Evolutionary conservation across 371 early-diverging fungal species (phyloP), one percentile per base, ranked within the genome.

Genomic region (Syncephalastrum sp.): DNA sequence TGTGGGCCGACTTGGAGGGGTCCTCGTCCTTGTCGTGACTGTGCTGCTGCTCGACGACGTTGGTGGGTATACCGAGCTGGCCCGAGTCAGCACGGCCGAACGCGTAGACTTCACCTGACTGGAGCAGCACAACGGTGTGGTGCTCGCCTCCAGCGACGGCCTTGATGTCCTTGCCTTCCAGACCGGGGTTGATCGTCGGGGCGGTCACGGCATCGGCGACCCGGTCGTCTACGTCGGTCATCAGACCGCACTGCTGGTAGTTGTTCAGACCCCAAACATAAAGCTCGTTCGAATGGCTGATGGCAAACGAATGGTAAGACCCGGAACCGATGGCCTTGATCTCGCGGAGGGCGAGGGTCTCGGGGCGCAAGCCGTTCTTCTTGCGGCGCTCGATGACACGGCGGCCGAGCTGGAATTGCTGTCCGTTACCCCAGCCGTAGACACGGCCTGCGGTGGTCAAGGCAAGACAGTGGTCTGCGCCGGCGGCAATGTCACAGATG

Each of bases 251-350:
- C 71, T 99, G 99, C 51, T 91, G 90, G 66, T 87, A 93, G 62
- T 95, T 93, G 74, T 99, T 99, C 47, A 95, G 82, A 27, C 99
- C 99, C 91, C 95, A 96, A 6, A 86, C 82, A 65, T 84, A 94
- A 3, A 92, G 79, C 24, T 82, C 69, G 51, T 87, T 84, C 23
- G 81, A 75, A 23, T 81, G 74, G 51, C 82, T 83, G 14, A 93
- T 74, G 7, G 92, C 91, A 54, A 96, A 90, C 0, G 92, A 90
- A 70, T 95, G 93, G 69, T 94, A 92, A 5, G 89, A 82, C 6
- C 98, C 98, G 21, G 91, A 84, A 25, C 85, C 93, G 21, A 92
- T 89, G 21, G 68, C 62, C 23, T 64, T 74, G 60, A 94, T 88
- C 25, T 82, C 70, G 41, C 74, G 79, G 50, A 86, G 63, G 5